Percentiles rank a stretch among this genome's conserved stretches.
phyloP scores from a whole-genome alignment of 495 filamentous ascomycete genomes.

The Aeminium ludgeri region DNA sequence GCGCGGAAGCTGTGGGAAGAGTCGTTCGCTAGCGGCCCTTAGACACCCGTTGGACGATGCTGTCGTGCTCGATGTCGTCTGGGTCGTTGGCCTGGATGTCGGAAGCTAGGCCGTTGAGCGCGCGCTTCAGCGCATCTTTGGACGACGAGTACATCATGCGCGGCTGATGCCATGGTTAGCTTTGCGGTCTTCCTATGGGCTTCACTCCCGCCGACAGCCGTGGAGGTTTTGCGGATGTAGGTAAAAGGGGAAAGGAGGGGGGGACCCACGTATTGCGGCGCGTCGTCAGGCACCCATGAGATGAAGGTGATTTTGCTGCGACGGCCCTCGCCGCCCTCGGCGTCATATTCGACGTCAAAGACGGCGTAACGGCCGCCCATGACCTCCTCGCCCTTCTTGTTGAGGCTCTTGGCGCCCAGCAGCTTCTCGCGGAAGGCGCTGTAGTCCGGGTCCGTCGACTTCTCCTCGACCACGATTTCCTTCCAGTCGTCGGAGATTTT shows the following conservation, averaged over 20 bases:
- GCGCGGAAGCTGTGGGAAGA: too few relatives aligned
- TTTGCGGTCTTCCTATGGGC: background rate
- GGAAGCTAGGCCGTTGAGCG: slow-evolving; percentile 58
- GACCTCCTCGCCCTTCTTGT: slow-evolving; percentile 47
- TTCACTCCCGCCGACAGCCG: background rate
- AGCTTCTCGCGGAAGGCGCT: slow-evolving; percentile 60
- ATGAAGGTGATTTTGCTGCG: slow-evolving; percentile 95
- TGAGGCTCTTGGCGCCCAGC: slow-evolving; percentile 40
- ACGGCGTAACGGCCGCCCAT: slow-evolving; percentile 70
- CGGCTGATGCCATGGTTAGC: slow-evolving; percentile 31
- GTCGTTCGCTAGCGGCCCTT: slow-evolving; percentile 52
- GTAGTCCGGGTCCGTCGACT: slow-evolving; percentile 31
- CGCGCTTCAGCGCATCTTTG: slow-evolving; percentile 76
- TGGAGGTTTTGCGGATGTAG: too few relatives aligned
- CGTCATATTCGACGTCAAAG: slow-evolving; percentile 79
- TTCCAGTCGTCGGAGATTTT: slow-evolving; percentile 90
- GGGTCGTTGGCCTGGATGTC: slow-evolving; percentile 90
- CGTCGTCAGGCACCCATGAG: slow-evolving; percentile 77
- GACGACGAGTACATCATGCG: slow-evolving; percentile 97
- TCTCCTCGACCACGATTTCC: slow-evolving; percentile 66
- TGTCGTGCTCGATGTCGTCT: slow-evolving; percentile 74
- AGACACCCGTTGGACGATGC: slow-evolving; percentile 60
- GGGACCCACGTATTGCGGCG: slow-evolving; percentile 62
- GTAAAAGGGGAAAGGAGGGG: too few relatives aligned
- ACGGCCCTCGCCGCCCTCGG: slow-evolving; percentile 62